Percentiles rank a stretch among this genome's conserved stretches.
Evolutionary conservation across 2,329 filamentous ascomycete species (phyloP).

Genomic region (Colletotrichum orchidophilum): DNA sequence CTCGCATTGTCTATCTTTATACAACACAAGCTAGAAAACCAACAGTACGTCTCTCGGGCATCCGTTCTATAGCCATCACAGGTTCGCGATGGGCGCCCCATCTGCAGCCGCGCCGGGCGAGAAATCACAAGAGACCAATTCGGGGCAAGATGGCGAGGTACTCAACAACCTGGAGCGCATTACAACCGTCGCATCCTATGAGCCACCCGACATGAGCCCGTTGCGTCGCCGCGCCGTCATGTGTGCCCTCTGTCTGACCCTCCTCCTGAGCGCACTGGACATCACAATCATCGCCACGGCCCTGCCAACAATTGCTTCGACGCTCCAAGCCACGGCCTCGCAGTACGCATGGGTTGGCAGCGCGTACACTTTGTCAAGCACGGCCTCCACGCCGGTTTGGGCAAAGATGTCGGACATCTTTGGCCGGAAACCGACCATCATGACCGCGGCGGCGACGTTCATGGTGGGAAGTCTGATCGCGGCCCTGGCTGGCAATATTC

Average conservation of each 20-base stretch:
- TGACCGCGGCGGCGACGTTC: slow-evolving; percentile 47
- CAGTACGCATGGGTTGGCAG: slow-evolving; percentile 43
- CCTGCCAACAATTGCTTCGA: slow-evolving; percentile 39
- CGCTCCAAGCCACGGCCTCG: slow-evolving; percentile 34
- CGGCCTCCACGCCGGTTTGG: slow-evolving; percentile 75
- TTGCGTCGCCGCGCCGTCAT: slow-evolving; percentile 10
- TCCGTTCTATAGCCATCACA: no score
- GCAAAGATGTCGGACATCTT: slow-evolving; percentile 58
- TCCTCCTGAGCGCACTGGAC: slow-evolving; percentile 40
- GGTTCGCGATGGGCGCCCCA: neutral
- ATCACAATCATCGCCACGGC: slow-evolving; percentile 41
- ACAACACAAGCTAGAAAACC: no score
- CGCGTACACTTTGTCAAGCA: slow-evolving; percentile 48
- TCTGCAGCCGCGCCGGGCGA: neutral
- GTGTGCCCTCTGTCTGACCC: slow-evolving; percentile 37
- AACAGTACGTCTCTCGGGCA: no score
- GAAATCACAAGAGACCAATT: neutral
- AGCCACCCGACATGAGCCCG: neutral
- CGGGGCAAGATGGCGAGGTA: neutral
- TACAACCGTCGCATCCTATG: neutral
- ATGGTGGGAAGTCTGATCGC: slow-evolving; percentile 36
- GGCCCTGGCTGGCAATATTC: neutral
- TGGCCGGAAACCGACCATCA: slow-evolving; percentile 50
- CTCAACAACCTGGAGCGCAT: neutral
- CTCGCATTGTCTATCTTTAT: neutral